These are phyloP conservation scores for Aspergillus sp. DNA, from an alignment of 2,329 filamentous ascomycete genomes.

Conservation along the genomic window DNA sequence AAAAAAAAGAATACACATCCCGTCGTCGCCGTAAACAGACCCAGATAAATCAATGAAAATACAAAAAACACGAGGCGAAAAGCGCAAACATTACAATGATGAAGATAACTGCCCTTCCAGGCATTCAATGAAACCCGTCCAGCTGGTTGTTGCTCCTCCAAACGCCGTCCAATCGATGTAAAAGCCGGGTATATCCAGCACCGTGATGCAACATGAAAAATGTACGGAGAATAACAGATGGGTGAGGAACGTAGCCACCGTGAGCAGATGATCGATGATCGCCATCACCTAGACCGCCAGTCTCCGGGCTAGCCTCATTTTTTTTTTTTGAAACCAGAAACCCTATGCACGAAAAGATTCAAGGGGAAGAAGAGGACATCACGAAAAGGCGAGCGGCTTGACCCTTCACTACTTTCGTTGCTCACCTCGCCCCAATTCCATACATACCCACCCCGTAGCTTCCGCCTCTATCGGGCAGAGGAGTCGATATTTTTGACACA, in stretches of 20 bases:
- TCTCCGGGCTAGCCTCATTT: conserved; percentile 10
- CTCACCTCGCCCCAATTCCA: conserved; percentile 42
- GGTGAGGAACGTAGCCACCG: conserved; percentile 14
- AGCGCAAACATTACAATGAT: background rate
- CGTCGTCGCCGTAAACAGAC: background rate
- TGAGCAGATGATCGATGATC: conserved; percentile 1
- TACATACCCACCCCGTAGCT: conserved; percentile 46
- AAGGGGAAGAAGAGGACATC: conserved; percentile 9
- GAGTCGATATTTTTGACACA: conserved; percentile 38
- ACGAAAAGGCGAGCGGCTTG: conserved; percentile 17
- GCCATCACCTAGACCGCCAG: conserved; percentile 8
- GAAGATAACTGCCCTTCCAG: background rate
- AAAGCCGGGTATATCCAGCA: conserved; percentile 50
- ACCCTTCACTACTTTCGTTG: conserved; percentile 12
- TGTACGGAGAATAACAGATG: conserved; percentile 31
- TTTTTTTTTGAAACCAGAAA: conserved; percentile 16
- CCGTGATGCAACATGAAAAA: conserved; percentile 42
- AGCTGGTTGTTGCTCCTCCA: conserved; percentile 12
- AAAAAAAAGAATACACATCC: background rate
- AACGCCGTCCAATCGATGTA: conserved; percentile 39
- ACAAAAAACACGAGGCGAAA: conserved; percentile 3
- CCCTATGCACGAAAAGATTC: conserved; percentile 18
- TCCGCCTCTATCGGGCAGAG: conserved; percentile 38
- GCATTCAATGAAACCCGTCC: conserved; percentile 5
- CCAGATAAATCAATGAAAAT: conserved; percentile 12